Conservation (phyloP, 1,284 basidiomycete species). For the Rhodotorula sp. region DNA sequence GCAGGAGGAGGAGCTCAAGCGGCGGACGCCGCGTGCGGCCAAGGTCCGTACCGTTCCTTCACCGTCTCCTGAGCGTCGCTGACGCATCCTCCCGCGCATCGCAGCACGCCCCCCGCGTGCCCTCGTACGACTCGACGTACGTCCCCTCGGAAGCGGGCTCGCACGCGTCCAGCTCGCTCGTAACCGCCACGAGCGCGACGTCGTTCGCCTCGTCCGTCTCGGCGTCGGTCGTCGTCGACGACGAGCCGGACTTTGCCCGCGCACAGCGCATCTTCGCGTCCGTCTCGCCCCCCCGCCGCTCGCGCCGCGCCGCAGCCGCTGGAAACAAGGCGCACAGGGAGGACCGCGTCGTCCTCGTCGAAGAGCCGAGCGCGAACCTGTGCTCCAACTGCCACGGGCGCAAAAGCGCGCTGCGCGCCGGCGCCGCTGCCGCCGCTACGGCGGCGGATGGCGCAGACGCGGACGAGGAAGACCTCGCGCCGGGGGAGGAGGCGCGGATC, state of each 20-base stretch:
- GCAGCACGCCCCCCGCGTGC: neutral
- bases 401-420: conserved; percentile 1
- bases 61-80: neutral
- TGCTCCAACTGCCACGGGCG: conserved; percentile 27
- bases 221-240: neutral
- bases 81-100: neutral
- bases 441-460: neutral
- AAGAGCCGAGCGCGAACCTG: conserved; percentile 15
- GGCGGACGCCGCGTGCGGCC: neutral
- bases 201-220: neutral
- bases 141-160: neutral
- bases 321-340: neutral
- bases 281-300: neutral
- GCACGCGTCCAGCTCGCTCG: conserved; percentile 7
- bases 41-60: neutral
- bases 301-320: neutral
- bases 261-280: conserved; percentile 29
- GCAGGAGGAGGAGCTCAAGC: neutral
- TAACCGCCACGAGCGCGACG: conserved; percentile 4
- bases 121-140: conserved; percentile 15
- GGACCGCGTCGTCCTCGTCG: conserved; percentile 11
- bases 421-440: neutral
- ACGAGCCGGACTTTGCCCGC: conserved; percentile 30
- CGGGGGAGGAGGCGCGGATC: conserved; percentile 1
- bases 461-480: conserved; percentile 13